Evolutionary conservation across 2,329 filamentous ascomycete genomes (phyloP).

Genomic region (Orbilia oligospora): DNA sequence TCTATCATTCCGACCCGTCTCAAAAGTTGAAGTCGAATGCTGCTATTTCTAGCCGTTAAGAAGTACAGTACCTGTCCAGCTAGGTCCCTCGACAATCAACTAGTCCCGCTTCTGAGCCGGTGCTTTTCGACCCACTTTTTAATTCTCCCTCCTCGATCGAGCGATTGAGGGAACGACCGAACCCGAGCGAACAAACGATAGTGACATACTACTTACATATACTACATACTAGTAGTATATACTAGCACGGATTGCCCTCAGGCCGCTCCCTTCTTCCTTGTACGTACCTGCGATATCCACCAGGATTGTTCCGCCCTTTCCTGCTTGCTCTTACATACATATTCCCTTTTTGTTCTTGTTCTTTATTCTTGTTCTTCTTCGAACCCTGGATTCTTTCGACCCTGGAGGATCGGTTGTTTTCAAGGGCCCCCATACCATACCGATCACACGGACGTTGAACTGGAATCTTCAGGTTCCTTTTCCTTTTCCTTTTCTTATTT

Average conservation of each 20-base stretch:
- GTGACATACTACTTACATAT: background rate
- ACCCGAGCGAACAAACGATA: background rate
- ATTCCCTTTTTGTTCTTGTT: background rate
- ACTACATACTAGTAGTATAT: too few relatives aligned
- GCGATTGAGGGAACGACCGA: background rate
- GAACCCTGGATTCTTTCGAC: slow-evolving; percentile 37
- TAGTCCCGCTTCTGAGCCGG: too few relatives aligned
- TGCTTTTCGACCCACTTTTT: background rate
- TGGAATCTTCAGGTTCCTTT: background rate
- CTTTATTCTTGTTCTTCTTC: slow-evolving; percentile 6
- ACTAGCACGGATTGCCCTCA: slow-evolving; percentile 11
- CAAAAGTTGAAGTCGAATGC: background rate
- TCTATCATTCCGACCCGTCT: background rate
- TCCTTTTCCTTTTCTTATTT: background rate
- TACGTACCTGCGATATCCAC: slow-evolving; percentile 39
- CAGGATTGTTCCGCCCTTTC: slow-evolving; percentile 39
- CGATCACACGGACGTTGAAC: slow-evolving; percentile 19
- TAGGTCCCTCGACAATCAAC: background rate
- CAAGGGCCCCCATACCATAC: background rate
- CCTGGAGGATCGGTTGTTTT: slow-evolving; percentile 41
- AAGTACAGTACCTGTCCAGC: background rate
- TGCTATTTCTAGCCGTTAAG: slow-evolving; percentile 1
- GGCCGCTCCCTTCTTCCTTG: slow-evolving; percentile 22
- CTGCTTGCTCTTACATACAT: slow-evolving; percentile 21
- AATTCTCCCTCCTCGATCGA: background rate